phyloP scores from a whole-genome alignment of 352 stramenopile species.

The Phytopythium delawarense region DNA sequence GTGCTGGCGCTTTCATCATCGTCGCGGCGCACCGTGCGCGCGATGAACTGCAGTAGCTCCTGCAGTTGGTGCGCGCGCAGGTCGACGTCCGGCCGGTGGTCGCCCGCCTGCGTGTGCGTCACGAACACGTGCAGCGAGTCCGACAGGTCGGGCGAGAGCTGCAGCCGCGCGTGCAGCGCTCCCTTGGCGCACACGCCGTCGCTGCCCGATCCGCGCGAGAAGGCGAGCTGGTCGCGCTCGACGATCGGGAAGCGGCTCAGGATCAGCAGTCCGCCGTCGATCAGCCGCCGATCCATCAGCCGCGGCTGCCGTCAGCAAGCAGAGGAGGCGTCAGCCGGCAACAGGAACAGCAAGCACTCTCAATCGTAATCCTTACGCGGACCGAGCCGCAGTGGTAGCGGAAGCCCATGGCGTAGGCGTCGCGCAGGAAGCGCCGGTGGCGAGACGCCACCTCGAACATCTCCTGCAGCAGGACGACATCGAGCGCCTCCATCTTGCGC shows the following conservation, averaged over 20 bases:
- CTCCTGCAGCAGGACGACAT: conserved; percentile 74
- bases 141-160: conserved; percentile 59
- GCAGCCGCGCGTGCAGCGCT: conserved; percentile 70
- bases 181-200: conserved; percentile 75
- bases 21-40: conserved; percentile 26
- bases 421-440: conserved; percentile 49
- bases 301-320: conserved; percentile 17
- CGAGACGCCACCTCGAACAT: conserved; percentile 72
- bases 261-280: conserved; percentile 75
- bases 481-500: conserved; percentile 66
- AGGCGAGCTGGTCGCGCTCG: conserved; percentile 54
- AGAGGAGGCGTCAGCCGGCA: background rate
- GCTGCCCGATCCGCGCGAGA: conserved; percentile 51
- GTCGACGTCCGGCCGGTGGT: conserved; percentile 33
- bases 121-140: conserved; percentile 83
- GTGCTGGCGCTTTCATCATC: conserved; percentile 22
- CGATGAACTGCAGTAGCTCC: conserved; percentile 65
- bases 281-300: conserved; percentile 45
- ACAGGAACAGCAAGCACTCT: background rate
- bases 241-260: conserved; percentile 83
- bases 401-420: conserved; percentile 57
- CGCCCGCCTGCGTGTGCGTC: conserved; percentile 78
- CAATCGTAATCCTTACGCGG: conserved; percentile 20
- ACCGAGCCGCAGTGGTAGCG: conserved; percentile 73
- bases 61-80: conserved; percentile 59